Conservation (phyloP, 2,329 filamentous ascomycete genomes). For the Colletotrichum coccodes region DNA sequence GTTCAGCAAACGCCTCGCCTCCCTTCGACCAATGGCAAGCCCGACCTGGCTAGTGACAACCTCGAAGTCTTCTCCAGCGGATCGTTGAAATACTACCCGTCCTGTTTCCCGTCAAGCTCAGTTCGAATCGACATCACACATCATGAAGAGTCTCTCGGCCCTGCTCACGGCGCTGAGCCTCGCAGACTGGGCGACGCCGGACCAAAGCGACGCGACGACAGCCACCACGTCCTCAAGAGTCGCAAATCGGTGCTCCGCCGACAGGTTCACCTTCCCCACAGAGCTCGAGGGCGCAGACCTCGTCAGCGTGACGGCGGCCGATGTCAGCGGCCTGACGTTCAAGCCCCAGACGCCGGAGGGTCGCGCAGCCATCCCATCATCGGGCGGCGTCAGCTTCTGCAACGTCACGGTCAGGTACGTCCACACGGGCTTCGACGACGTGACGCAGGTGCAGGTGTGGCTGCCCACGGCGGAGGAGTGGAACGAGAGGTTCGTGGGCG, state of each 20-base stretch:
- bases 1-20: neutral
- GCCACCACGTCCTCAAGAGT: neutral
- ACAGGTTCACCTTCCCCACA: neutral
- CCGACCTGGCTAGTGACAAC: neutral
- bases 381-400: constrained; percentile 38
- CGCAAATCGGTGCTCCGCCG: neutral
- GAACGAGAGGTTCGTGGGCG: constrained; percentile 43
- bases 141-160: constrained; percentile 9
- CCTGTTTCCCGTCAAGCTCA: neutral
- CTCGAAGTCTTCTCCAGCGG: neutral
- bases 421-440: constrained; percentile 38
- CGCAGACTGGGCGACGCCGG: neutral
- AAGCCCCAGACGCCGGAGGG: constrained; percentile 22
- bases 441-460: constrained; percentile 40
- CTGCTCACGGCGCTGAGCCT: neutral
- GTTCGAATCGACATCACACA: neutral
- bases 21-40: neutral
- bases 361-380: constrained; percentile 25
- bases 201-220: neutral
- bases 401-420: constrained; percentile 39
- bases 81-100: neutral
- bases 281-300: constrained; percentile 18
- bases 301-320: constrained; percentile 2
- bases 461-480: constrained; percentile 37
- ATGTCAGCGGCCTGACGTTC: constrained; percentile 15